Evolutionary conservation across 352 stramenopile genomes (phyloP).

Genomic region (Globisporangium canariense): DNA sequence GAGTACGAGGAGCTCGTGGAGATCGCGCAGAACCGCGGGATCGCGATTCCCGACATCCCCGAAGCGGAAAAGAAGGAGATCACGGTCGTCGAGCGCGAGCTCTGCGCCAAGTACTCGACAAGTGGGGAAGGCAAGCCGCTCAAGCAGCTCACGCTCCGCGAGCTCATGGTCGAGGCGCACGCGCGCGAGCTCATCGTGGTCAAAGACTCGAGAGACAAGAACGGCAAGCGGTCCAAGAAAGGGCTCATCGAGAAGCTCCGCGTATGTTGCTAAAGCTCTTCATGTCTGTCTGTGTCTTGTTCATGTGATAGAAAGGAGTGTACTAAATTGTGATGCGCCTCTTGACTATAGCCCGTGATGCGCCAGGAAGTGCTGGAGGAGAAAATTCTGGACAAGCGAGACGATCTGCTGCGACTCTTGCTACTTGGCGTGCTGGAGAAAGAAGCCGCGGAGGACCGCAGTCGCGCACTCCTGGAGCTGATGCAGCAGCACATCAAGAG

Average conservation of each 20-base stretch:
- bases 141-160: slow-evolving; percentile 51
- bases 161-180: slow-evolving; percentile 58
- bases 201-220: slow-evolving; percentile 25
- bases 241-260: slow-evolving; percentile 51
- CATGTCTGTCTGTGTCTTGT: background rate
- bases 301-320: background rate
- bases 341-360: slow-evolving; percentile 23
- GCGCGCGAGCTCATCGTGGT: slow-evolving; percentile 37
- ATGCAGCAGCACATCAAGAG: slow-evolving; percentile 8
- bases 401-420: slow-evolving; percentile 37
- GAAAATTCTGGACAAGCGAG: slow-evolving; percentile 35
- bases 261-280: slow-evolving; percentile 21
- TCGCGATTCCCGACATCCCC: slow-evolving; percentile 30
- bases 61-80: slow-evolving; percentile 33
- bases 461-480: slow-evolving; percentile 6
- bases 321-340: background rate
- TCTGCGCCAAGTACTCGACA: slow-evolving; percentile 28
- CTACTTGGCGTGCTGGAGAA: slow-evolving; percentile 31
- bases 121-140: slow-evolving; percentile 45
- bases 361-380: slow-evolving; percentile 27
- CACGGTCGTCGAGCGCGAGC: slow-evolving; percentile 47
- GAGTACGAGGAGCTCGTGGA: slow-evolving; percentile 39
- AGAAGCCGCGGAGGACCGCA: slow-evolving; percentile 34
- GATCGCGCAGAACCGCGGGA: slow-evolving; percentile 22
- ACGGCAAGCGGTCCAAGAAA: slow-evolving; percentile 61